Base-by-base conservation (phyloP, 2,329 filamentous ascomycete genomes). In the Aureobasidium sp. region DNA sequence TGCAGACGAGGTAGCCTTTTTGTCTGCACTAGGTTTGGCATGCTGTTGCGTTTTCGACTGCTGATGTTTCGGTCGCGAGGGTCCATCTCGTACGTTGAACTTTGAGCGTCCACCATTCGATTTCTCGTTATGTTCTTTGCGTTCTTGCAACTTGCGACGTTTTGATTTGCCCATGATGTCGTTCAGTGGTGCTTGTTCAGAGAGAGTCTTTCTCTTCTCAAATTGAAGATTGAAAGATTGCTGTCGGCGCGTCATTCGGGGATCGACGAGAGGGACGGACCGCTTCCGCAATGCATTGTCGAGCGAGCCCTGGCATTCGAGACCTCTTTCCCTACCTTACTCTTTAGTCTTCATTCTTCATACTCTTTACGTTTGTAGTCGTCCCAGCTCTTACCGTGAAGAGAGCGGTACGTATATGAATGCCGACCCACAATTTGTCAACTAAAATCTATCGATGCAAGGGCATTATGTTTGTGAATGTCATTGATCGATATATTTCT, bases 151-250 rank as follows among this genome's bases (percentile, higher is more conserved):
- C 43, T 59, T 59, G 29, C 55, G 41, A 2, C 55, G 55, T 3
- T 59, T 59, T 17, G 55, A 59, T 39, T 59, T 59, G 55, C 55
- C 55, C 55, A 59, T 57, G 17, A 4, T 57, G 24, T n/a, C 9
- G 34, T 27, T 3, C 26, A 26, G 34, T 20, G n/a, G 12, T 52
- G 2, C 20, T 27, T 39, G 37, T 37, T 7, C 5, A 7, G 5
- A 12, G 9, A 12, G 17, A 41, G 29, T 29, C 29, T 55, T 26
- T 55, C 46, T 47, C 29, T 8, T 48, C 26, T 12, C 12, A 53
- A 27, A 41, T 53, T 29, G 34, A n/a, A 53, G 36, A 41, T 53
- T 29, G 34, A n/a, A 41, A 48, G 51, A 41, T 55, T 55, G 36
- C 29, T 17, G 37, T 13, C 26, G 36, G 51, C 37, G 27, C 48